Conservation (phyloP, 371 early-diverging fungal genomes). For the Syncephalastrum contaminatum region DNA sequence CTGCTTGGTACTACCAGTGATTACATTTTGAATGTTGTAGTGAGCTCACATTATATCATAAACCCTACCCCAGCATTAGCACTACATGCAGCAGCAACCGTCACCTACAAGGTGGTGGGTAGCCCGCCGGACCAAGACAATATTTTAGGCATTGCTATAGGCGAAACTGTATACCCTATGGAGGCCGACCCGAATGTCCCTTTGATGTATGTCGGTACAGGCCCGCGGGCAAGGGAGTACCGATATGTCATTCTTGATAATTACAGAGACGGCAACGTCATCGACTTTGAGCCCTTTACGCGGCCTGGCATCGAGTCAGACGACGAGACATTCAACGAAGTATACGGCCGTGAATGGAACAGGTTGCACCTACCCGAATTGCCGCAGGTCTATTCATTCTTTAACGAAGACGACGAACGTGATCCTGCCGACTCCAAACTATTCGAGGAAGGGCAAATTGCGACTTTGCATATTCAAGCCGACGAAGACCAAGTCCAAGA, state of each 20-base stretch:
- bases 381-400: slow-evolving; percentile 11
- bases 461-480: slow-evolving; percentile 14
- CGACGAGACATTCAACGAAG: slow-evolving; percentile 17
- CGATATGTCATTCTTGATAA: slow-evolving; percentile 16
- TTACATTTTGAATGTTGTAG: no score
- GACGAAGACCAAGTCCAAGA: slow-evolving; percentile 8
- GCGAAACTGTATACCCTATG: slow-evolving; percentile 14
- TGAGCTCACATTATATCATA: no score
- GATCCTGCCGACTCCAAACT: slow-evolving; percentile 6
- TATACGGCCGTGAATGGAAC: slow-evolving; percentile 23
- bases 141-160: slow-evolving; percentile 14
- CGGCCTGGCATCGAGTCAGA: slow-evolving; percentile 15
- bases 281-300: slow-evolving; percentile 18
- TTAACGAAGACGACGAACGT: not conserved
- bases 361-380: slow-evolving; percentile 11
- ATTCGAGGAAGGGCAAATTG: slow-evolving; percentile 19
- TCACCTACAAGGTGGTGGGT: slow-evolving; percentile 16
- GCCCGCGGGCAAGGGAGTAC: slow-evolving; percentile 12
- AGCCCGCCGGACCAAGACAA: not conserved
- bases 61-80: no score
- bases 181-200: slow-evolving; percentile 6
- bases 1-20: no score
- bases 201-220: slow-evolving; percentile 11
- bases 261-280: not conserved
- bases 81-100: no score